A percentile compares a stretch with the other conserved stretches of the same genome.
These are phyloP conservation scores for Phoma sp. DNA, from an alignment of 2,329 filamentous ascomycete species.

Conservation along the genomic window DNA sequence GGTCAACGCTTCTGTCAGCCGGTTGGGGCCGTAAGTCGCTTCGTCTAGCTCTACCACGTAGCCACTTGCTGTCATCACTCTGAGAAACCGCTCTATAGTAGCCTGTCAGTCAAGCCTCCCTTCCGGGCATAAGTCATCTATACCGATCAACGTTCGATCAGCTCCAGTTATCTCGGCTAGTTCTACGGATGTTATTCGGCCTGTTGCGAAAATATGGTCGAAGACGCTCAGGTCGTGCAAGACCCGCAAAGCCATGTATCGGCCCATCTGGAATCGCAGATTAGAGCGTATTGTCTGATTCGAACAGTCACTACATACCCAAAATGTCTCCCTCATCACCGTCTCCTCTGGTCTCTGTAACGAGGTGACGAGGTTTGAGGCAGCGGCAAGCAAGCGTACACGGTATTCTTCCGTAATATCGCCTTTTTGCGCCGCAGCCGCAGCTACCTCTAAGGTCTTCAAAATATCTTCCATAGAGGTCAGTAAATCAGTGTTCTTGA, in stretches of 20 bases:
- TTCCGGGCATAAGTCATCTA: neutral
- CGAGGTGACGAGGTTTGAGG: neutral
- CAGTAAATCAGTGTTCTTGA: no score
- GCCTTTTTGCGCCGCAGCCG: neutral
- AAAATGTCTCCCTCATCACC: neutral
- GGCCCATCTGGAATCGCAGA: neutral
- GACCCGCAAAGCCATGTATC: slow-evolving; percentile 6
- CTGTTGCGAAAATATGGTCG: neutral
- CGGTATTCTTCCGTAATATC: neutral
- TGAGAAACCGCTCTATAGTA: neutral
- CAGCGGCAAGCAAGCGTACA: neutral
- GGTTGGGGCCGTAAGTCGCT: slow-evolving; percentile 3
- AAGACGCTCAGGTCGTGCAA: slow-evolving; percentile 5
- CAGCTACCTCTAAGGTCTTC: no score
- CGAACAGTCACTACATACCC: neutral
- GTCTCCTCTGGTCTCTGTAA: slow-evolving; percentile 1
- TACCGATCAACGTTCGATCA: slow-evolving; percentile 6
- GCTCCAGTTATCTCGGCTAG: neutral
- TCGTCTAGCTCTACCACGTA: slow-evolving; percentile 3
- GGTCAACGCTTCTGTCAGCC: slow-evolving; percentile 1
- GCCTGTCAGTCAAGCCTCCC: no score
- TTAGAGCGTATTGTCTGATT: neutral
- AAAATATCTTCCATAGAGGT: no score
- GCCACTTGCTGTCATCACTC: slow-evolving; percentile 3
- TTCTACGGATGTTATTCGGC: slow-evolving; percentile 4